Base-by-base conservation (phyloP, 768 basidiomycete species). In the Tricholoma sp. region DNA sequence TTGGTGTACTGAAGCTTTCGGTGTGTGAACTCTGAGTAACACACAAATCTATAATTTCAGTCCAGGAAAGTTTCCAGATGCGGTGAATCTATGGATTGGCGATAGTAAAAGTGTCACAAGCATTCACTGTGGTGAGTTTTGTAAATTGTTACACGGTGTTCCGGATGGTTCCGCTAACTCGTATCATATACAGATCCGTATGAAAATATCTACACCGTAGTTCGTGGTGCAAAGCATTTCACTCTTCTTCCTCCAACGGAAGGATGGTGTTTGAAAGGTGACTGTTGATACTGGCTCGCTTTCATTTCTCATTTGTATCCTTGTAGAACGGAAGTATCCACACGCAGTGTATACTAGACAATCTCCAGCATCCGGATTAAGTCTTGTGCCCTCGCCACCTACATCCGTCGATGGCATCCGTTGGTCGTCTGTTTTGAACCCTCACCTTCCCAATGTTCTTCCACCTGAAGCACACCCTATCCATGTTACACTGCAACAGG, bases 61-160 rank as follows among this genome's bases (percentile, higher is more conserved):
- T 58, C 45, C 54, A 87, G 89, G 80, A 36, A 76, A 72, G 60
- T 61, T 73, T 15, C 91, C 94, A 0, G 95, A 98, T 64, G 94
- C 93, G 5, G 92, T 93, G 2, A 97, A 97, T 66, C 65, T 98
- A 17, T 98, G 94, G 94, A 90, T 97, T 34, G 94, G 95, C 10
- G 80, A 89, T 63, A 74, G 77, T 54, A 73, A 75, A 56, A 94
- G 91, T 65, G 74, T 84, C 12, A 97, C 95, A 1, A 91, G 88
- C 54, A 79, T 96, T 45, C 95, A 98, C 67, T 89, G 83, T 65
- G 94, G 93, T 91, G 60, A 52, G 76, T 42, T 17, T 51, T 17
- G 24, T 18, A 34, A 5, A 42, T 17, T 3, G 0, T n/a, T 3
- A 24, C 13, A 17, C 15, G 11, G 2, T n/a, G 7, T 17, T 6